Conservation (phyloP, 164 flowering plant species). For the Tetracentron sinense region DNA sequence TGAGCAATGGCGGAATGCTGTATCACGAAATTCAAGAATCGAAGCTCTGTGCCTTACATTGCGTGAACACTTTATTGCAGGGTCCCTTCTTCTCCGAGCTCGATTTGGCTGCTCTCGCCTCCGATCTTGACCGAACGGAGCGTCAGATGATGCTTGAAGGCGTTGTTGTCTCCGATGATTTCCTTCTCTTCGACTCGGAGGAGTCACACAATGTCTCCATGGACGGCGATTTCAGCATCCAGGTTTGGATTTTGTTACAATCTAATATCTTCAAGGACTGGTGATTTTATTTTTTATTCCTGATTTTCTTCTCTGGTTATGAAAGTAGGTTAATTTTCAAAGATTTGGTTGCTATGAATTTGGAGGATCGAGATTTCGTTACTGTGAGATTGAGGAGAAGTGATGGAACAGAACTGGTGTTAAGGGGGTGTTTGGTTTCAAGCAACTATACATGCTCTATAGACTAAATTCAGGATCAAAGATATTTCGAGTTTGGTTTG, state of each 20-base stretch:
- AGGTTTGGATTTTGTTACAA: constrained; percentile 37
- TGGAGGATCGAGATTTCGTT: not conserved
- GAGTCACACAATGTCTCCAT: constrained; percentile 88
- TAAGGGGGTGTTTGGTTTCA: no score
- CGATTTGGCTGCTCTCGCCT: constrained; percentile 91
- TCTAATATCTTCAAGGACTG: no score
- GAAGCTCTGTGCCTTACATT: constrained; percentile 95
- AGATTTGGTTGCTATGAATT: not conserved
- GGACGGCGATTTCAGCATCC: constrained; percentile 95
- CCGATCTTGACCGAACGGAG: constrained; percentile 86
- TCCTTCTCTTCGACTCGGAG: constrained; percentile 42
- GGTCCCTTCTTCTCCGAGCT: constrained; percentile 96
- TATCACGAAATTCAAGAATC: constrained; percentile 98
- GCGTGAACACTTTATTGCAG: constrained; percentile 94
- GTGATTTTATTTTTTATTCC: no score
- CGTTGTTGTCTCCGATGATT: constrained; percentile 31
- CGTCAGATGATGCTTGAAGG: constrained; percentile 80
- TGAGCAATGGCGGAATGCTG: constrained; percentile 90
- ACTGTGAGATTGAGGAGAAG: not conserved
- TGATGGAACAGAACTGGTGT: no score
- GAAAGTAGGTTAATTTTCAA: constrained; percentile 1
- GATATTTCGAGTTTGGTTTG: no score
- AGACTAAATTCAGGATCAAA: no score
- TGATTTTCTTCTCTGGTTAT: not conserved
- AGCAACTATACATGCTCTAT: no score